Base-by-base conservation (phyloP, 176 grass and related monocot genomes). In the Eleusine coracana region DNA sequence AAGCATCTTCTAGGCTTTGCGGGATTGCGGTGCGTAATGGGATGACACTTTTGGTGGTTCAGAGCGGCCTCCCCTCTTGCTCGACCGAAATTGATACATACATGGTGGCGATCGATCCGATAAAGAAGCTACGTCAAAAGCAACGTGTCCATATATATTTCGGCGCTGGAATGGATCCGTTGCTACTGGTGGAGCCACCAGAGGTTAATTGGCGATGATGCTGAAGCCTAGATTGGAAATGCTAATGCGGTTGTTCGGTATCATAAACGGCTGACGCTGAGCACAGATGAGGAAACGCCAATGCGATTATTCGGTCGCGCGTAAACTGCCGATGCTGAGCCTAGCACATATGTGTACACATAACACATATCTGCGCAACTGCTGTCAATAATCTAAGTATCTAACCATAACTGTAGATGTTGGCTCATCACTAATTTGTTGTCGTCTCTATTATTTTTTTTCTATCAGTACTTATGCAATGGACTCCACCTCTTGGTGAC, bases 171-270 rank as follows among this genome's bases (percentile, higher is more conserved):
- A 34, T 41, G 21, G 51, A 21, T 60, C 40, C 55, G 7, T 86
- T 29, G 68, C 5, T 45, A 65, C 55, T 3, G 34, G 56, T 64
- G 73, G 41, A 71, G 55, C 37, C 51, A 48, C 60, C 25, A 34
- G 1, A 36, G 5, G 14, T 51, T 46, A 46, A 11, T 66, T 45
- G 60, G 75, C 63, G 60, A 44, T 63, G 68, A 71, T 64, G 84
- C 21, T 40, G 62, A 63, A 10, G 5, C 54, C 7, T 20, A 8
- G 23, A n/a, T 21, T 27, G 3, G 56, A 68, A 39, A 66, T 49
- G 15, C 44, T 71, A 71, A 63, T 82, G 86, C 65, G 23, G 61
- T 31, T 76, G 64, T 82, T 69, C 71, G 71, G 51, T 76, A 59
- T 62, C 52, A 60, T 27, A 58, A 8, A 58, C 20, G 18, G 18